phyloP scores from a whole-genome alignment of 2,329 filamentous ascomycete species.

The Clonostachys rosea region DNA sequence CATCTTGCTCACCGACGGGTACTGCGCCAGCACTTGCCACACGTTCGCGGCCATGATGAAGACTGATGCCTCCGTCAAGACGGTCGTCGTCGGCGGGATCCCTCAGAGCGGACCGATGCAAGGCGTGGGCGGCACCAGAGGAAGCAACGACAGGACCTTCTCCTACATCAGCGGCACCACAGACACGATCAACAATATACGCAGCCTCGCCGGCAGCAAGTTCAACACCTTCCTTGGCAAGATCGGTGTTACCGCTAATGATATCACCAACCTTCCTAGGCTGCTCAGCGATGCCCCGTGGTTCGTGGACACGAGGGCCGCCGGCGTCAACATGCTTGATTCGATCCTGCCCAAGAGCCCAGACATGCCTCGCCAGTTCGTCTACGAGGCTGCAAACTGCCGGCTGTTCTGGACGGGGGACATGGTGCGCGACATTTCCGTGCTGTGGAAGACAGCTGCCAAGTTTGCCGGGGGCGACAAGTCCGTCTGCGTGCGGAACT shows the following conservation, averaged over 20 bases:
- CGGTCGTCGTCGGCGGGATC: constrained; percentile 53
- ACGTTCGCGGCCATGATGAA: constrained; percentile 52
- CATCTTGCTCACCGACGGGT: constrained; percentile 45
- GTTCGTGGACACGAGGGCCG: background rate
- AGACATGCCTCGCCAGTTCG: background rate
- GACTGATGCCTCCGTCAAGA: constrained; percentile 44
- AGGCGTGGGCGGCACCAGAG: constrained; percentile 54
- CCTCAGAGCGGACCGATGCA: constrained; percentile 46
- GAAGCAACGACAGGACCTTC: constrained; percentile 26
- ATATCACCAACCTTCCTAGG: background rate
- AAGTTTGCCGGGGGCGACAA: background rate
- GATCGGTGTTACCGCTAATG: background rate
- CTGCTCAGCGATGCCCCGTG: background rate
- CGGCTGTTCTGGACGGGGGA: background rate
- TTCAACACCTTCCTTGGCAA: background rate
- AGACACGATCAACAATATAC: background rate
- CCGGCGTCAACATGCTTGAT: background rate
- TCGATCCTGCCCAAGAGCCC: background rate
- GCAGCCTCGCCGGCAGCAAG: background rate
- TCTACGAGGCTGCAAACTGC: constrained; percentile 1
- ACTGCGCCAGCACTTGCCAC: constrained; percentile 56
- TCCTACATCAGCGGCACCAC: background rate
- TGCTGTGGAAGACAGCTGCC: background rate
- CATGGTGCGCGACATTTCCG: background rate
- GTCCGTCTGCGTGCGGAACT: background rate